Base-by-base conservation (phyloP, 2,329 filamentous ascomycete genomes). In the Coniella vitis region DNA sequence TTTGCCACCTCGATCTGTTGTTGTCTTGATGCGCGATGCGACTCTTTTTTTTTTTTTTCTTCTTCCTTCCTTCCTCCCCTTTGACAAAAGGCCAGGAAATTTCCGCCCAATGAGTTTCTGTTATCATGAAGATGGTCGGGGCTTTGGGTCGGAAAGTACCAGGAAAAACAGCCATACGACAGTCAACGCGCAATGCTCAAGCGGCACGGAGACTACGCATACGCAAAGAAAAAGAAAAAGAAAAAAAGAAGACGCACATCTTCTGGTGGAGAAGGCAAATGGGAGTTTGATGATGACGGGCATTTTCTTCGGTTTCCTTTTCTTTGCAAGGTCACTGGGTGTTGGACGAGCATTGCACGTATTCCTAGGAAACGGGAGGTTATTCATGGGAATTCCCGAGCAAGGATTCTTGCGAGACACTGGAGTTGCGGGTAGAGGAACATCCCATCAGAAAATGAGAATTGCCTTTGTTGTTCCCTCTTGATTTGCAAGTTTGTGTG, bases 361-460 rank as follows among this genome's bases (percentile, higher is more conserved):
- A 51, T 38, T 29, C 25, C 25, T 29, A 10, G 35, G 38, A 16
- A 13, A 40, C 16, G 41, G 38, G 31, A 45, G 43, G 43, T 47
- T 47, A 38, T 31, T 10, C n/a, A 41, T n/a, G 22, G 38, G 25
- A 5, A 5, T 5, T 10, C 25, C 25, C 25, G 5, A 41, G 10
- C n/a, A 21, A 17, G n/a, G 14, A 16, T 14, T 10, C 17, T 52
- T 49, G 47, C 42, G 25, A 31, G 5, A 29, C 38, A 36, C 9
- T 40, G 50, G 50, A 47, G 50, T 52, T 47, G 37, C 41, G 50
- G 50, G 37, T 49, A 52, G 50, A 52, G n/a, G n/a, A 31, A 45
- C 32, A 45, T 16, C 5, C 29, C 25, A 34, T 16, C 4, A 10
- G 10, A 10, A 29, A 41, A 25, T n/a, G 29, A 41, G n/a, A 31